Conservation (phyloP, 2,329 filamentous ascomycete genomes). For the Alternaria hordeiaustralica region DNA sequence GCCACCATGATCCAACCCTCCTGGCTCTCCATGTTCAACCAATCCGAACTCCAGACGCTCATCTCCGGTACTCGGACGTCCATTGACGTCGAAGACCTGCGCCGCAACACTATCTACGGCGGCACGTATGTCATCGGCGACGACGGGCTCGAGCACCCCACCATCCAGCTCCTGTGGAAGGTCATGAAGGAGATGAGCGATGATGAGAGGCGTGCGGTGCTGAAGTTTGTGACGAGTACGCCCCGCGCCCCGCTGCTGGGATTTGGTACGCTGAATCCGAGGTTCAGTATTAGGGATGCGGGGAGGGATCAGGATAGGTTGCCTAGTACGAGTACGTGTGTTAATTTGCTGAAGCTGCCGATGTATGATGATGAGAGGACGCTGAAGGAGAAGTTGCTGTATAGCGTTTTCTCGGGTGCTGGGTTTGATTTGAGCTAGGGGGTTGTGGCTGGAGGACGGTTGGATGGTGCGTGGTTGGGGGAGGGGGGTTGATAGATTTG, state of each 20-base stretch:
- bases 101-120: slow-evolving; percentile 83
- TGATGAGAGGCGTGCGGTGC: slow-evolving; percentile 78
- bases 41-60: slow-evolving; percentile 89
- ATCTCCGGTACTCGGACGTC: slow-evolving; percentile 85
- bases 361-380: slow-evolving; percentile 71
- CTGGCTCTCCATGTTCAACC: slow-evolving; percentile 99
- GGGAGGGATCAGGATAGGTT: slow-evolving; percentile 77
- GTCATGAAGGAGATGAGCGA: slow-evolving; percentile 81
- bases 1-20: slow-evolving; percentile 86
- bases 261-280: slow-evolving; percentile 82
- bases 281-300: slow-evolving; percentile 88
- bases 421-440: slow-evolving; percentile 74
- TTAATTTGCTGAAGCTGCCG: slow-evolving; percentile 92
- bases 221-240: slow-evolving; percentile 96
- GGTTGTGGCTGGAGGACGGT: not conserved
- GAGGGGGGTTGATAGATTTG: not conserved
- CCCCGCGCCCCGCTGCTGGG: slow-evolving; percentile 88
- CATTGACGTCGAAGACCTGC: slow-evolving; percentile 86
- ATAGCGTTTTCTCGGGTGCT: slow-evolving; percentile 87
- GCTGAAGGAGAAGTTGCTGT: slow-evolving; percentile 81
- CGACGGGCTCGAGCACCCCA: slow-evolving; percentile 84
- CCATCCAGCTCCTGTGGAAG: slow-evolving; percentile 87
- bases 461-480: not conserved
- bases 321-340: slow-evolving; percentile 94
- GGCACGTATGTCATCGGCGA: slow-evolving; percentile 91